Percentiles rank a stretch among this genome's conserved stretches.
Conservation (phyloP, 2,329 filamentous ascomycete genomes). For the Venturiaceae sp. region DNA sequence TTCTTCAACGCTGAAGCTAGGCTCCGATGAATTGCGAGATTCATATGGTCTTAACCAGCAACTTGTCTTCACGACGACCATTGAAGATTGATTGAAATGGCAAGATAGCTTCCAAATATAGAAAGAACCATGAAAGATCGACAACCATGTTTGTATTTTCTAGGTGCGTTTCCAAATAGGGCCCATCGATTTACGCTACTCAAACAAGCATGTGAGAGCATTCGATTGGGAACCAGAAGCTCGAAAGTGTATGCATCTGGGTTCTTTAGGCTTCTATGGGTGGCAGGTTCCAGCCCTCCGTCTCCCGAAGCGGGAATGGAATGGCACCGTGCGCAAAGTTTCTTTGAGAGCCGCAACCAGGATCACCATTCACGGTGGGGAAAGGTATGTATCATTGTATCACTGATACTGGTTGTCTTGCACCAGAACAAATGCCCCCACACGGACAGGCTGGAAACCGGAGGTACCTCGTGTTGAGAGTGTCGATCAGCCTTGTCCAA, state of each 20-base stretch:
- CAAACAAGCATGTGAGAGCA: neutral
- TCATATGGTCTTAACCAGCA: too few species aligned
- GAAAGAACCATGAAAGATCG: neutral
- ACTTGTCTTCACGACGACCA: too few species aligned
- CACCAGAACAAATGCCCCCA: neutral
- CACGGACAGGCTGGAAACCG: neutral
- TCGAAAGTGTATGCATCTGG: neutral
- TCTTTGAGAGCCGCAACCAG: neutral
- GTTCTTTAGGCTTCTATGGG: neutral
- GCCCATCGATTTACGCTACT: neutral
- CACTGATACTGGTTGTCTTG: neutral
- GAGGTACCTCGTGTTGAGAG: neutral
- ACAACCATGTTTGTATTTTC: neutral
- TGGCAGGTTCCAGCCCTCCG: neutral
- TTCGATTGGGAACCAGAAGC: neutral
- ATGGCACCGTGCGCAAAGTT: neutral
- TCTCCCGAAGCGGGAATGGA: neutral
- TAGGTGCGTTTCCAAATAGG: neutral
- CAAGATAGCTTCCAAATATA: neutral
- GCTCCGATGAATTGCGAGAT: too few species aligned
- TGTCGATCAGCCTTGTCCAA: neutral
- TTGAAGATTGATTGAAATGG: too few species aligned
- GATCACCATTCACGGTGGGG: neutral
- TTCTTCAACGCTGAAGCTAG: too few species aligned
- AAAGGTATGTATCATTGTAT: neutral